A percentile compares a stretch with the other conserved stretches of the same genome.
Evolutionary conservation across 768 basidiomycete species (phyloP).

Genomic region (Russula compacta): DNA sequence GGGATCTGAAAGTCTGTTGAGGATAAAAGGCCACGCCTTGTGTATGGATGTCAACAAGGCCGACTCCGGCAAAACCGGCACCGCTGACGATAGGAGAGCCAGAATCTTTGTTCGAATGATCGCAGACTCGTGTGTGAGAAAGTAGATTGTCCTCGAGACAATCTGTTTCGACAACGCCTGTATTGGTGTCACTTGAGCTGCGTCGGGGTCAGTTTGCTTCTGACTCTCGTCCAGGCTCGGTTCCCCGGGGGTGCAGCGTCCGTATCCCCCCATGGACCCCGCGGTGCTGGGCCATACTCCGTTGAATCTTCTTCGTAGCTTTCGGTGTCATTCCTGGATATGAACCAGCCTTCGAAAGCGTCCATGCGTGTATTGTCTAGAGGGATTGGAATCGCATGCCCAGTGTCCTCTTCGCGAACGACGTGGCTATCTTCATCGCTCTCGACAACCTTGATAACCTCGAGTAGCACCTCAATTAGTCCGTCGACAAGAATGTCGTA

Average conservation of each 20-base stretch:
- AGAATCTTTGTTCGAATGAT: slow-evolving; percentile 81
- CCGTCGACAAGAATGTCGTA: slow-evolving; percentile 82
- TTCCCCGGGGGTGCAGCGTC: slow-evolving; percentile 23
- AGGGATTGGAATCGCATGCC: not conserved
- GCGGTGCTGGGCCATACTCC: slow-evolving; percentile 54
- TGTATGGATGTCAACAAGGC: slow-evolving; percentile 80
- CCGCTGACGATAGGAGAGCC: slow-evolving; percentile 59
- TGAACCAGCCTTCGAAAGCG: slow-evolving; percentile 58
- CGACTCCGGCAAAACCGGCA: slow-evolving; percentile 61
- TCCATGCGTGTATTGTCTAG: slow-evolving; percentile 34
- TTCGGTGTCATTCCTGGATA: slow-evolving; percentile 33
- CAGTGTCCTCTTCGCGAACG: slow-evolving; percentile 14
- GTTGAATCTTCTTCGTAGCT: slow-evolving; percentile 32
- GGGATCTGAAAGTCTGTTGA: slow-evolving; percentile 67
- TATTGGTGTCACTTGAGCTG: slow-evolving; percentile 51
- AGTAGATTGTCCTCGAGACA: slow-evolving; percentile 76
- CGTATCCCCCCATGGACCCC: slow-evolving; percentile 43
- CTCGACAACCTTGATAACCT: slow-evolving; percentile 75
- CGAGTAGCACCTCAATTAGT: slow-evolving; percentile 75
- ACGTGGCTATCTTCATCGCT: slow-evolving; percentile 35
- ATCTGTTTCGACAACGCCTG: slow-evolving; percentile 80
- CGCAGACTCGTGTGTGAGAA: slow-evolving; percentile 84
- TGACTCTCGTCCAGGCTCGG: slow-evolving; percentile 20
- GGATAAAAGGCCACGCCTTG: slow-evolving; percentile 87
- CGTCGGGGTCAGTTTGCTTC: slow-evolving; percentile 32